Conservation (phyloP, 257 asterid species). For the Nemophila menziesii region DNA sequence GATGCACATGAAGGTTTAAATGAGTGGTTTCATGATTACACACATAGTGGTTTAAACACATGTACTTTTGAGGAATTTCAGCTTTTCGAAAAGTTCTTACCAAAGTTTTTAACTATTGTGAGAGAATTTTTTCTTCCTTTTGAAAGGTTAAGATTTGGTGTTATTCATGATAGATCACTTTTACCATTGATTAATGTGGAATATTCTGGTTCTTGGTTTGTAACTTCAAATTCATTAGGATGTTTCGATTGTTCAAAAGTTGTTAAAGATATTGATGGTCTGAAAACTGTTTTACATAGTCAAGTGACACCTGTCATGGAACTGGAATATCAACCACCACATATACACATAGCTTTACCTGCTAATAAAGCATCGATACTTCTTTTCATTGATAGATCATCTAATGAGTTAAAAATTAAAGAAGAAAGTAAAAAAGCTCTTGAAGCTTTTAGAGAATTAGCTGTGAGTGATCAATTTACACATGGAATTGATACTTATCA, state of each 20-base stretch:
- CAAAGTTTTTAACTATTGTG: constrained; percentile 42
- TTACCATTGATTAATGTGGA: constrained; percentile 43
- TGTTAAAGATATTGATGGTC: constrained; percentile 50
- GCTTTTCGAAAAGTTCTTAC: constrained; percentile 45
- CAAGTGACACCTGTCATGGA: constrained; percentile 51
- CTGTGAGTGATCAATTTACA: constrained; percentile 30
- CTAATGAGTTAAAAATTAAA: constrained; percentile 42
- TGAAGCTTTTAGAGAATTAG: constrained; percentile 58
- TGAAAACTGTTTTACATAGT: constrained; percentile 42
- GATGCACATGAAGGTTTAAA: constrained; percentile 28
- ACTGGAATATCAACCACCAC: constrained; percentile 51
- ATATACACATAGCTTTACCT: constrained; percentile 47
- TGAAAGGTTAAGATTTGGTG: constrained; percentile 58
- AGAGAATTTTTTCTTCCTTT: constrained; percentile 75
- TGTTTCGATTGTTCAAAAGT: constrained; percentile 62
- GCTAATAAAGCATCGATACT: constrained; percentile 59
- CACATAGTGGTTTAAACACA: constrained; percentile 28
- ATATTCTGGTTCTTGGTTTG: constrained; percentile 54
- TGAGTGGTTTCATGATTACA: constrained; percentile 38
- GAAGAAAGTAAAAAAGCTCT: constrained; percentile 62
- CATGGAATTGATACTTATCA: constrained; percentile 23
- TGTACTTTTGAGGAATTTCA: constrained; percentile 51
- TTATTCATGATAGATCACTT: constrained; percentile 55
- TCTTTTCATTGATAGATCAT: constrained; percentile 87
- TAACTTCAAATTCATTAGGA: constrained; percentile 47